phyloP scores from a whole-genome alignment of 2,329 filamentous ascomycete genomes.

The Colletotrichum eleusines region DNA sequence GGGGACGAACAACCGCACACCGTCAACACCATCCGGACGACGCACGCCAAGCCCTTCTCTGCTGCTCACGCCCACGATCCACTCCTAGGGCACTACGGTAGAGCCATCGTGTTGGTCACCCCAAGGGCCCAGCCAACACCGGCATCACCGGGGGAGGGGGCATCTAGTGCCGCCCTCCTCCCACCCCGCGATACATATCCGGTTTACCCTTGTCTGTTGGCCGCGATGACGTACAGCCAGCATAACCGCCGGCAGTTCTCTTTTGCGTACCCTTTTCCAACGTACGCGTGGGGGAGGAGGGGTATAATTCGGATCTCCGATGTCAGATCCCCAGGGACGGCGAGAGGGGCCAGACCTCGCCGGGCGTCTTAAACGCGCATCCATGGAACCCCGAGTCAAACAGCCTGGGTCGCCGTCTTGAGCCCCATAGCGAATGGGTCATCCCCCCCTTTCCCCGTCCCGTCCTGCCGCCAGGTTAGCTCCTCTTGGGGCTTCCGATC shows the following conservation, averaged over 20 bases:
- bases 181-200: conserved; percentile 18
- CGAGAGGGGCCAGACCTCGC: neutral
- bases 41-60: conserved; percentile 22
- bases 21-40: conserved; percentile 14
- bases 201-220: neutral
- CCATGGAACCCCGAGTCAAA: neutral
- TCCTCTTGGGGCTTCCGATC: conserved; percentile 28
- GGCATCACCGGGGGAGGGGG: conserved; percentile 28
- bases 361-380: neutral
- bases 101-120: conserved; percentile 16
- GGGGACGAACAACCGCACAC: conserved; percentile 11
- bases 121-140: conserved; percentile 14
- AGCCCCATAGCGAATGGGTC: conserved; percentile 21
- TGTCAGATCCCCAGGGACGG: conserved; percentile 4
- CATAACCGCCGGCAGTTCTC: too few species aligned
- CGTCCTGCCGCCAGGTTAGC: conserved; percentile 22
- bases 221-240: neutral
- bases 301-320: neutral
- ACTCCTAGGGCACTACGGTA: conserved; percentile 29
- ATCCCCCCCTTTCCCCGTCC: conserved; percentile 19
- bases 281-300: neutral
- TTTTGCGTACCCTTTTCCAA: neutral
- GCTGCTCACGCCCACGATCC: conserved; percentile 15
- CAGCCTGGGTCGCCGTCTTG: conserved; percentile 22
- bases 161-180: conserved; percentile 13